These are phyloP conservation scores for Dipsacomyces acuminosporus DNA, from an alignment of 371 early-diverging fungal species.

Conservation along the genomic window DNA sequence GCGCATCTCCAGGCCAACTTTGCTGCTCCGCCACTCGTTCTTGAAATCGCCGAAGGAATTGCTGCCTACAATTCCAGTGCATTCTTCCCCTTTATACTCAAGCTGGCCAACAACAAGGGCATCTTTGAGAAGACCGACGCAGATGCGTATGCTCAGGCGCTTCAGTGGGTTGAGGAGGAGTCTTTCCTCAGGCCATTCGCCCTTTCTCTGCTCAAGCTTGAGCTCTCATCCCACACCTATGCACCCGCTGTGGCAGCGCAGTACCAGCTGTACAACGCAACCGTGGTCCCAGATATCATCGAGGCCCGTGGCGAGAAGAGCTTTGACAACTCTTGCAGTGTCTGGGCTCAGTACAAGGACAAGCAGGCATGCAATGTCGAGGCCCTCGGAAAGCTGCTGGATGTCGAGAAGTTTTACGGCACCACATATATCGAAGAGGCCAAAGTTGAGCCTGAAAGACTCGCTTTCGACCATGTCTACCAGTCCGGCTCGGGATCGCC, in stretches of 20 bases:
- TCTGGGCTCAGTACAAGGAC: conserved; percentile 69
- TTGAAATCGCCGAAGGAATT: conserved; percentile 56
- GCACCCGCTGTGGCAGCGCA: conserved; percentile 78
- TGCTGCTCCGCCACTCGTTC: conserved; percentile 30
- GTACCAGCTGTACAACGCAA: conserved; percentile 68
- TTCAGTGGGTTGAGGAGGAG: conserved; percentile 46
- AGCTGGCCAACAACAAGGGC: conserved; percentile 43
- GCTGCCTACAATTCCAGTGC: conserved; percentile 57
- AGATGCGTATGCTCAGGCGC: conserved; percentile 49
- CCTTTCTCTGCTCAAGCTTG: conserved; percentile 47
- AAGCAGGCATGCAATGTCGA: conserved; percentile 56
- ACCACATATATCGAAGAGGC: conserved; percentile 33
- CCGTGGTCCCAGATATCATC: conserved; percentile 40
- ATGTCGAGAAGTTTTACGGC: conserved; percentile 41
- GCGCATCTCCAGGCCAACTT: conserved; percentile 22
- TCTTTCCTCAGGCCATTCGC: conserved; percentile 31
- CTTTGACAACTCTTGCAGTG: conserved; percentile 55
- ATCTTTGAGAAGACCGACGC: conserved; percentile 28
- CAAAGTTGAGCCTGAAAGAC: conserved; percentile 13
- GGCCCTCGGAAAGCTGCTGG: conserved; percentile 47
- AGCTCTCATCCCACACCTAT: conserved; percentile 60
- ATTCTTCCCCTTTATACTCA: conserved; percentile 56
- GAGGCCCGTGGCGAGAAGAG: conserved; percentile 6
- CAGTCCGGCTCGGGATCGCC: background rate
- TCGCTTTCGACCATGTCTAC: conserved; percentile 43